phyloP scores from a whole-genome alignment of 2,329 filamentous ascomycete genomes.

The Paecilomyces variotii region DNA sequence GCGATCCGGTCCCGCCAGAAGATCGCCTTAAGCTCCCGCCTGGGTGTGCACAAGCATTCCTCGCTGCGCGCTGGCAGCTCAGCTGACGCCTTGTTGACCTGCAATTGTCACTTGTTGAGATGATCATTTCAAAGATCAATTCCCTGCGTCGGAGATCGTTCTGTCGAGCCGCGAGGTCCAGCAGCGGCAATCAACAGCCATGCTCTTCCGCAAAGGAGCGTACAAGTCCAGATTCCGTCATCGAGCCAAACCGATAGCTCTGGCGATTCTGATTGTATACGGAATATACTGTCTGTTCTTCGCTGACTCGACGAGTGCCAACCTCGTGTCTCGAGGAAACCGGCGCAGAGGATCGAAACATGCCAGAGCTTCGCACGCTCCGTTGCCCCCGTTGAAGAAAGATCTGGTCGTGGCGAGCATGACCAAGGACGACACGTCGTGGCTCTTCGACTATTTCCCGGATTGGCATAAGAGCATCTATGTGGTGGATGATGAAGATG shows the following conservation, averaged over 20 bases:
- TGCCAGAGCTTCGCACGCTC: background rate
- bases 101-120: background rate
- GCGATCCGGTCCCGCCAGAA: background rate
- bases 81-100: background rate
- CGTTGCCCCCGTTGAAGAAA: slow-evolving; percentile 8
- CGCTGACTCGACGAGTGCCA: slow-evolving; percentile 6
- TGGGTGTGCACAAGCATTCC: background rate
- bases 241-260: slow-evolving; percentile 24
- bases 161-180: background rate
- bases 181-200: slow-evolving; percentile 8
- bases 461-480: slow-evolving; percentile 49
- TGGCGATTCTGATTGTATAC: slow-evolving; percentile 25
- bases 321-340: background rate
- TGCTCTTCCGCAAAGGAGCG: slow-evolving; percentile 25
- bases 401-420: slow-evolving; percentile 34
- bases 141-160: background rate
- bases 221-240: slow-evolving; percentile 27
- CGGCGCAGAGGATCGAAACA: background rate
- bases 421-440: slow-evolving; percentile 31
- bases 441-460: slow-evolving; percentile 30
- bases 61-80: background rate
- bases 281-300: slow-evolving; percentile 27
- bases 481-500: slow-evolving; percentile 44
- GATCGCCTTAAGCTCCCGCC: background rate
- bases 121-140: background rate